Evolutionary conservation across 495 filamentous ascomycete genomes (phyloP), one percentile per base, ranked within the genome.

Genomic region (Tirmania nivea): DNA sequence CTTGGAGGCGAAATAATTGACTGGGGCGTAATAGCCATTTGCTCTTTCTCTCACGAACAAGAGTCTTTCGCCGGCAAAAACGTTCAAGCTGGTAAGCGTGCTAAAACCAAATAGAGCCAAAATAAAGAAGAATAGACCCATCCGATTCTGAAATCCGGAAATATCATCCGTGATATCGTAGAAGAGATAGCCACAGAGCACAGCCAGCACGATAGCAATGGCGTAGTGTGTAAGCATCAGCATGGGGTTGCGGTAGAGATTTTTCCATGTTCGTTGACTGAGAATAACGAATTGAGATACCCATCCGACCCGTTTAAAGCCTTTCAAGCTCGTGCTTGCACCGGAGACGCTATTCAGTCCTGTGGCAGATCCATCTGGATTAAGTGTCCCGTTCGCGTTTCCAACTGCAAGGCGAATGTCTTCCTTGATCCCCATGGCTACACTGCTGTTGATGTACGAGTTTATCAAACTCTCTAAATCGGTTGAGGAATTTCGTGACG

Each of bases 181-280:
- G 73, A 95, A 99, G 20, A 99, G 78, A 65, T 80, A 95, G 16
- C 90, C 90, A 35, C 86, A 87, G 51, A 99, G 79, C 25, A 94
- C 88, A 16, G 88, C 90, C 11, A 99, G 76, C 1, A 96, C 69
- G 57, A 99, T 95, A 19, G 90, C 84, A 59, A 95, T 96, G n/a
- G 88, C 89, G 65, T 99, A 99, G 69, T 99, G 90, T 0, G 92
- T 94, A 49, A 99, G 75, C 90, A 99, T 99, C 48, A 99, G 70
- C 79, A 95, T 87, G 16, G 90, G 90, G 66, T 99, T 95, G 39
- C 90, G 79, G 69, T 99, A 95, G 3, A 99, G 78, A 60, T 99
- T 99, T 56, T 80, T 83, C 92, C 92, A 96, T 0, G 92, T 99
- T 34, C 90, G 78, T 59, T 78, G 75, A 8, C 86, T 92, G 21